Base-by-base conservation (phyloP, 2,329 filamentous ascomycete genomes). In the Ceratocystis colombiana region DNA sequence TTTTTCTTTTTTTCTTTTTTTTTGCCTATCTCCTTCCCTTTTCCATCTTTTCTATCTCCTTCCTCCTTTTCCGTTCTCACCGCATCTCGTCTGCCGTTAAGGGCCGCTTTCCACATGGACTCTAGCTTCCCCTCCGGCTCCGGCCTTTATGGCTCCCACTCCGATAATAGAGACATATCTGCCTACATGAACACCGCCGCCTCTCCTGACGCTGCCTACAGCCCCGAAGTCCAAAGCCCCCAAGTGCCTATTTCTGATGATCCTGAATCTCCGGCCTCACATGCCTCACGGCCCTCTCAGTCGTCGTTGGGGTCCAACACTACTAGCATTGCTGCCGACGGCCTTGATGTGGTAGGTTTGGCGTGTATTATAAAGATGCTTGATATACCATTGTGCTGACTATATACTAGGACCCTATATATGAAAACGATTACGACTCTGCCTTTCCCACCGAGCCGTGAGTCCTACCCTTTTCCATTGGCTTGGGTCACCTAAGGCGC, bases 271-370 rank as follows among this genome's bases (percentile, higher is more conserved):
- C 53, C 45, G 64, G 33, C 22, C 15, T 45, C 59, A 22, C 65
- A 63, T 46, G 46, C n/a, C 22, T 64, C 66, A 1, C 62, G 48
- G 41, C 62, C 57, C 61, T 64, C 66, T 20, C 55, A 55, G 22
- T 62, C 62, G 17, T 67, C 66, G 10, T 15, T 62, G 7, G 66
- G 33, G 44, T 62, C 66, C 10, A 61, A 64, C 44, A 67, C 62
- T n/a, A 67, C 66, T 17, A 67, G 62, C 45, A 30, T 64, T 45
- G 62, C 66, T 55, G 62, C 62, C 20, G 28, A 53, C 20, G 66
- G 64, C 25, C 63, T 67, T 30, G 62, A 64, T n/a, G 66, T 67
- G 62, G 66, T 67, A 57, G 53, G 66, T 64, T 59, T 53, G n/a
- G 55, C 22, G 37, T 8, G 20, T 53, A n/a, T 30, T 20, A 15